Evolutionary conservation across 2,329 filamentous ascomycete genomes (phyloP).

Genomic region (Fusarium sp.): DNA sequence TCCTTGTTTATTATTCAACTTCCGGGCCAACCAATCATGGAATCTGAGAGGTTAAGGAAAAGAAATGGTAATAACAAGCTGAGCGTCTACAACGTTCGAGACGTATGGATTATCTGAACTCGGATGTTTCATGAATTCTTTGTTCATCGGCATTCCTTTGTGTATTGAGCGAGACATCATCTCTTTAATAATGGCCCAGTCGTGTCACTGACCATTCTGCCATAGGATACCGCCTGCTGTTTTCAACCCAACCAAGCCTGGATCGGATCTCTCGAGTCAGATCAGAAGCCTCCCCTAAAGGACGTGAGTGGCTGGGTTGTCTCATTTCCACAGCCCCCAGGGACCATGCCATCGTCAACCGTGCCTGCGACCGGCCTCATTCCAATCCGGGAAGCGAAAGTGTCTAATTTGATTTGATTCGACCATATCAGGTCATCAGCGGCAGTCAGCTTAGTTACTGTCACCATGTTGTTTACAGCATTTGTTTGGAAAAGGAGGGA

Average conservation of each 20-base stretch:
- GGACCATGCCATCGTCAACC: conserved; percentile 16
- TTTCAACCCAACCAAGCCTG: background rate
- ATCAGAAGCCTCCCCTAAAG: conserved; percentile 5
- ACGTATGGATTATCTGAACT: background rate
- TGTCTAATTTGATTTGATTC: conserved; percentile 33
- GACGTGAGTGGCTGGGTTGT: conserved; percentile 23
- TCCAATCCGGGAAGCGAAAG: conserved; percentile 30
- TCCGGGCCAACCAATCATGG: conserved; percentile 7
- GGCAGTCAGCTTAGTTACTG: background rate
- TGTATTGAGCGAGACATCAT: background rate
- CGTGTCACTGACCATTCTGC: conserved; percentile 3
- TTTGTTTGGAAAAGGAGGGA: conserved; percentile 32
- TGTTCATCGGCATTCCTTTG: conserved; percentile 11
- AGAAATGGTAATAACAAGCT: background rate
- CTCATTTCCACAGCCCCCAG: conserved; percentile 35
- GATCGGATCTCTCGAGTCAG: conserved; percentile 20
- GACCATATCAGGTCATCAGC: conserved; percentile 6
- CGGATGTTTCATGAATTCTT: background rate
- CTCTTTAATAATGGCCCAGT: background rate
- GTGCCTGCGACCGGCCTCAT: conserved; percentile 14
- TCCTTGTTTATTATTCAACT: conserved; percentile 21
- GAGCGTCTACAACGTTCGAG: background rate
- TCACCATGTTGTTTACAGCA: conserved; percentile 11
- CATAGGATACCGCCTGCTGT: conserved; percentile 4
- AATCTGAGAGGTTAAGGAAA: background rate